Evolutionary conservation across 176 grass and related monocot species (phyloP), one percentile per base, ranked within the genome.

Genomic region (Triticum dicoccoides): DNA sequence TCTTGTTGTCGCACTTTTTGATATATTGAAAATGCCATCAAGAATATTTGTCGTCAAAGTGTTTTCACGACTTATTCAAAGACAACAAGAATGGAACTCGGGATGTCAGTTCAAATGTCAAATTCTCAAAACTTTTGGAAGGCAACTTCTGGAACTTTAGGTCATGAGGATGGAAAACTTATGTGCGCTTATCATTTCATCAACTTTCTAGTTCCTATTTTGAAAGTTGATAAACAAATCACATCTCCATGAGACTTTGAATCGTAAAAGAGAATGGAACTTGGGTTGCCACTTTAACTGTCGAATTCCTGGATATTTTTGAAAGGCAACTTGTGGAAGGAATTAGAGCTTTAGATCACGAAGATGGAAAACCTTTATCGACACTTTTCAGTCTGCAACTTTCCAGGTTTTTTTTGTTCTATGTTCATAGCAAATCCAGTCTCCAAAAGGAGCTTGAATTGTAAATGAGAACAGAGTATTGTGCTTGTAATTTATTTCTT

Each of bases 401-500:
- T 54, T 54, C 15, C 4, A 54, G 4, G 15, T 54, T 54, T 15
- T 54, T 52, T 54, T 54, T 18, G 14, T 6, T 54, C 15, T 6
- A 17, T 54, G 51, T 17, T 54, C 51, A 18, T 54, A 54, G 51
- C 15, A 54, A 54, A 18, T 18, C 51, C 51, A 54, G 51, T 18
- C 51, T 54, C 51, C 51, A 18, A 73, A 73, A 27, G 70, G 39
- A 45, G 39, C 24, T 73, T 25, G 39, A 24, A 27, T 24, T 39
- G 11, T 25, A 73, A 73, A 73, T 73, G 69, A 24, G 69, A 20
- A 72, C 2, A 5, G 21, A 41, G 37, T 72, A 41, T 71, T 41
- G 5, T 72, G 34, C 37, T 72, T 72, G 69, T 72, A 72, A 23
- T 42, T 24, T 42, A 72, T 72, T 72, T 72, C 68, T 71, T 71